Conservation (phyloP, 2,329 filamentous ascomycete genomes). For the Scedosporium boydii region DNA sequence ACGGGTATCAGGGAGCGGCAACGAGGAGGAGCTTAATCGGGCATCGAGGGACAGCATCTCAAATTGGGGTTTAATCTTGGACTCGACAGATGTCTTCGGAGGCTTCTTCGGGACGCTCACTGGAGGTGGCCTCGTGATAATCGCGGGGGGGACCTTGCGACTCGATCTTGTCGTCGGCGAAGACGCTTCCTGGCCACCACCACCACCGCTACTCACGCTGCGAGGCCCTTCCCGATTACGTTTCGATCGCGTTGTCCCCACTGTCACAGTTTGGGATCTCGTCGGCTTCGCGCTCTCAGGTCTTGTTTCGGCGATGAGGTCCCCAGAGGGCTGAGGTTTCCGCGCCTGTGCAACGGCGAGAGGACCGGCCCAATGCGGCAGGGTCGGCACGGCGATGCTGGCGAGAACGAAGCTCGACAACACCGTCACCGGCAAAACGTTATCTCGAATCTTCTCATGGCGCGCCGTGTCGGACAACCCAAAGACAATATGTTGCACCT, state of each 20-base stretch:
- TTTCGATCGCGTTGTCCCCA: conserved; percentile 38
- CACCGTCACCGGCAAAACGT: conserved; percentile 69
- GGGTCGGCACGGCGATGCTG: conserved; percentile 62
- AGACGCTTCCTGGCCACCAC: neutral
- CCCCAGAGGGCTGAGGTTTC: conserved; percentile 56
- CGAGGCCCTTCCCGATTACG: conserved; percentile 17
- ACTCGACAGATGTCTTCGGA: conserved; percentile 1
- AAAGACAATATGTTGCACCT: conserved; percentile 81
- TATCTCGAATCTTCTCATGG: conserved; percentile 71
- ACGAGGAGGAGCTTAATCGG: conserved; percentile 57
- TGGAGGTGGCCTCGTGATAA: conserved; percentile 17
- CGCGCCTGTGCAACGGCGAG: conserved; percentile 74
- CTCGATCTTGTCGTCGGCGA: neutral
- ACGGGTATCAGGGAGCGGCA: conserved; percentile 52
- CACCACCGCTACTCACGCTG: neutral
- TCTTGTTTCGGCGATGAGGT: conserved; percentile 49
- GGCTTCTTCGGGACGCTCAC: conserved; percentile 11
- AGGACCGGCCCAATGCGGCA: conserved; percentile 71
- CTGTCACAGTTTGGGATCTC: conserved; percentile 59
- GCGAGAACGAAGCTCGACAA: conserved; percentile 73
- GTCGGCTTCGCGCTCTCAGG: conserved; percentile 39
- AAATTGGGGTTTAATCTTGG: conserved; percentile 37
- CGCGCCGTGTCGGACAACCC: conserved; percentile 60
- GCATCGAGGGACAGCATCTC: conserved; percentile 47
- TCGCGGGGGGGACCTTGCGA: neutral